Conservation (phyloP, 2,329 filamentous ascomycete genomes). For the Ophiostoma tasmaniense region DNA sequence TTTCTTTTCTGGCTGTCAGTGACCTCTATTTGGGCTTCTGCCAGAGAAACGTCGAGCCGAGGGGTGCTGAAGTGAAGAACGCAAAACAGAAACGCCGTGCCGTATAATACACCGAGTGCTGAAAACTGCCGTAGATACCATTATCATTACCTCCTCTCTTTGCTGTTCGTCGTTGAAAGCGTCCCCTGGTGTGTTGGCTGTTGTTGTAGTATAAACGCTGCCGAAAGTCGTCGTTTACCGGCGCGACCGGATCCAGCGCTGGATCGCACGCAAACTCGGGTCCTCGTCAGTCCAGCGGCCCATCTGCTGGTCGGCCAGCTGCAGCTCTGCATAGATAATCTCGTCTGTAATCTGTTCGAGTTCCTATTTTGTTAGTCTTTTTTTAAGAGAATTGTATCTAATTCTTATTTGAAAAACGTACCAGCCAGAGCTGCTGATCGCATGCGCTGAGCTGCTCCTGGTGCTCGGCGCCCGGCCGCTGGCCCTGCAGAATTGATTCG, state of each 20-base stretch:
- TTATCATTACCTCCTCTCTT: slow-evolving; percentile 6
- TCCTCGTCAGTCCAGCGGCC: slow-evolving; percentile 57
- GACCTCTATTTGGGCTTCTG: not conserved
- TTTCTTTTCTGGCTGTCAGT: not conserved
- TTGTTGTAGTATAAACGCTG: not conserved
- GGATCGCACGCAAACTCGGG: slow-evolving; percentile 47
- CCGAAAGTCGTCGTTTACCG: slow-evolving; percentile 18
- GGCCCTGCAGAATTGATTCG: slow-evolving; percentile 44
- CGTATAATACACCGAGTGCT: not conserved
- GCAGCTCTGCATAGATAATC: slow-evolving; percentile 47
- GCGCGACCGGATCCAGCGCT: slow-evolving; percentile 49
- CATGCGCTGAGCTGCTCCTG: slow-evolving; percentile 43
- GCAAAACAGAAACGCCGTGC: not conserved
- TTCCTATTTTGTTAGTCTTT: slow-evolving; percentile 28
- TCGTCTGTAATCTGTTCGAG: slow-evolving; percentile 52
- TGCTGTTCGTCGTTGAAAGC: not conserved
- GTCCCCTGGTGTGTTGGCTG: not conserved
- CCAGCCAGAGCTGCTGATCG: slow-evolving; percentile 46
- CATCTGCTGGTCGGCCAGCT: slow-evolving; percentile 43
- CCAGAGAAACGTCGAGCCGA: not conserved
- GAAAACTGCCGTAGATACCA: not conserved
- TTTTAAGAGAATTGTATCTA: not conserved
- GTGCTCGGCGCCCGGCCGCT: slow-evolving; percentile 37
- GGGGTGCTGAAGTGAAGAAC: not conserved
- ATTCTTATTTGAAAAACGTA: not conserved